Base-by-base conservation (phyloP, 352 stramenopile genomes). In the Globisporangium uncinulatum region DNA sequence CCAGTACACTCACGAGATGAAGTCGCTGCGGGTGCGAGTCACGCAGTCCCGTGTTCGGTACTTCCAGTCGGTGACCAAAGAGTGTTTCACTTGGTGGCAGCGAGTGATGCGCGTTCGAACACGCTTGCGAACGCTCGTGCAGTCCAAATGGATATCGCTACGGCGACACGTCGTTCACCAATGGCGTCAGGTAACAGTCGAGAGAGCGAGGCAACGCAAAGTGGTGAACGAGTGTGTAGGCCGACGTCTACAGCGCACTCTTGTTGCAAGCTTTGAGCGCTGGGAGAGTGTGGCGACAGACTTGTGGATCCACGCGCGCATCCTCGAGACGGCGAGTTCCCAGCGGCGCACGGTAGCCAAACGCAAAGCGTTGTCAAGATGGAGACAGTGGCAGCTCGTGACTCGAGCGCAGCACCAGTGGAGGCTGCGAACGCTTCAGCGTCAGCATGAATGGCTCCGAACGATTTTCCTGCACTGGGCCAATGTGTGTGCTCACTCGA, bases 281-380 rank as follows among this genome's bases (percentile, higher is more conserved):
- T 83, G 74, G 74, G 74, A 83, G 54, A 80, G 69, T 31, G 74
- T 79, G n/a, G 66, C 61, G 42, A 84, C 71, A 8, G 74, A 84
- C 29, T 49, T 31, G 41, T 84, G 74, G 70, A 59, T 77, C 41
- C 48, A 67, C 1, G 45, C 59, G 4, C 58, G 70, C 8, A 57
- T 83, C 13, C n/a, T 77, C 2, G 53, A 56, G 3, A 37, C 31
- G 41, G 24, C 41, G 11, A 37, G 11, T 2, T 51, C 73, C 32
- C 73, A 83, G 39, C 54, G 54, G 6, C 37, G 57, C 52, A 6
- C 46, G 32, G 36, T 44, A 44, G 24, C 36, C 55, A 10, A 49
- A 13, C 31, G 3, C 47, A 19, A 32, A 58, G 47, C 42, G 24
- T 8, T 79, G 1, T 31, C 42, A 10, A 41, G 29, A 6, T 69